Evolutionary conservation across 139 green algal genomes (phyloP).

Genomic region (Closterium sp.): DNA sequence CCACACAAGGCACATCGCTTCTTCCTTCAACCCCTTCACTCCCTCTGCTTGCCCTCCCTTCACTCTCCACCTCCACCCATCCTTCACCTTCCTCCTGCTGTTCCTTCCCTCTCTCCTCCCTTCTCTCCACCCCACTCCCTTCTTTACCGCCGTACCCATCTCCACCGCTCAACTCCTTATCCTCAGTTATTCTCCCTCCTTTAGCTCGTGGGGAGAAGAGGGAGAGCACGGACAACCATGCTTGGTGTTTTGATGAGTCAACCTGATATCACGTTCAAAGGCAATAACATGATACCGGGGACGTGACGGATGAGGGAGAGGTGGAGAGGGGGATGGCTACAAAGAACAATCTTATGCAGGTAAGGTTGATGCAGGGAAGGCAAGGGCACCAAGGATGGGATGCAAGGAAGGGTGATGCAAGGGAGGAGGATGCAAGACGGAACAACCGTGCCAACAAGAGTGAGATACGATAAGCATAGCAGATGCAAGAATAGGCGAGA

Average conservation of each 20-base stretch:
- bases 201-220: not conserved
- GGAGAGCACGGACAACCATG: not conserved
- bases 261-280: not conserved
- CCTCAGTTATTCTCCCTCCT: not conserved
- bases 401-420: no score
- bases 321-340: not conserved
- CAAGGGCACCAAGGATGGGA: no score
- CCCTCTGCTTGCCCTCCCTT: not conserved
- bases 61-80: not conserved
- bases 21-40: not conserved
- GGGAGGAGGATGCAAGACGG: no score
- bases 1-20: not conserved
- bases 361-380: no score
- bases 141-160: not conserved
- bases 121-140: not conserved
- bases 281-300: no score
- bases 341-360: no score
- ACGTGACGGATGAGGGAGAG: not conserved
- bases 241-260: not conserved
- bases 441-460: no score
- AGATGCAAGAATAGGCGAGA: no score
- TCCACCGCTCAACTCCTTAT: not conserved
- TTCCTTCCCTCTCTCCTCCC: not conserved
- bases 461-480: no score
- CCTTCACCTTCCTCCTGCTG: not conserved